These are phyloP conservation scores for Aurantiochytrium sp. DNA, from an alignment of 108 stramenopile genomes.

Conservation along the genomic window DNA sequence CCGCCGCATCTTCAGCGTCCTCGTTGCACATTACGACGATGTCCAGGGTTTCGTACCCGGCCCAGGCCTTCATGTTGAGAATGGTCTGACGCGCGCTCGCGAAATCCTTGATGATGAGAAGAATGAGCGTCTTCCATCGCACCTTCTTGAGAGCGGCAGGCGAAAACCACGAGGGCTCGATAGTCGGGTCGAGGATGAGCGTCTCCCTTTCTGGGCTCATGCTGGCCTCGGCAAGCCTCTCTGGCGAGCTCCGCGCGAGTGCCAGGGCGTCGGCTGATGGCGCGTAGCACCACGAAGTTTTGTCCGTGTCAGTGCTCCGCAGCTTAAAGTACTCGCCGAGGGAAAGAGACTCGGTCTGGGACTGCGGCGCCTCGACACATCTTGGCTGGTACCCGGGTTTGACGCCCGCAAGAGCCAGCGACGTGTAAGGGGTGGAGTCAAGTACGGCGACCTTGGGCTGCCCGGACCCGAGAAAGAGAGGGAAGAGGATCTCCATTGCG, in stretches of 20 bases:
- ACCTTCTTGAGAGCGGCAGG: background rate
- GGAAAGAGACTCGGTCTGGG: background rate
- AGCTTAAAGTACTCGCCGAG: background rate
- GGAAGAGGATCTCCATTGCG: background rate
- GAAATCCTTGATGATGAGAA: background rate
- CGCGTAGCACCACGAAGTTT: no score
- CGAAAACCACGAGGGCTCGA: background rate
- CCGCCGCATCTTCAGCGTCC: background rate
- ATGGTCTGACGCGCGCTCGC: background rate
- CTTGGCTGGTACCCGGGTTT: background rate
- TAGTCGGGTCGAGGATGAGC: background rate
- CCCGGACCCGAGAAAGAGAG: background rate
- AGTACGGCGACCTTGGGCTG: background rate
- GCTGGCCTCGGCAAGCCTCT: background rate
- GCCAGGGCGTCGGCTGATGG: no score
- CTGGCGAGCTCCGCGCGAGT: background rate
- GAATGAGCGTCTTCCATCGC: background rate
- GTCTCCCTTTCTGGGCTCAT: background rate
- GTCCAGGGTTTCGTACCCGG: background rate
- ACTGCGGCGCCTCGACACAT: background rate
- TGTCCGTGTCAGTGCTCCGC: no score
- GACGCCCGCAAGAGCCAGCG: background rate
- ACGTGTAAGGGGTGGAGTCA: background rate
- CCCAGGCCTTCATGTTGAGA: background rate
- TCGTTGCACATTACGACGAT: background rate